These are phyloP conservation scores for Quercus alba DNA, from an alignment of 306 rosid genomes.

Conservation along the genomic window DNA sequence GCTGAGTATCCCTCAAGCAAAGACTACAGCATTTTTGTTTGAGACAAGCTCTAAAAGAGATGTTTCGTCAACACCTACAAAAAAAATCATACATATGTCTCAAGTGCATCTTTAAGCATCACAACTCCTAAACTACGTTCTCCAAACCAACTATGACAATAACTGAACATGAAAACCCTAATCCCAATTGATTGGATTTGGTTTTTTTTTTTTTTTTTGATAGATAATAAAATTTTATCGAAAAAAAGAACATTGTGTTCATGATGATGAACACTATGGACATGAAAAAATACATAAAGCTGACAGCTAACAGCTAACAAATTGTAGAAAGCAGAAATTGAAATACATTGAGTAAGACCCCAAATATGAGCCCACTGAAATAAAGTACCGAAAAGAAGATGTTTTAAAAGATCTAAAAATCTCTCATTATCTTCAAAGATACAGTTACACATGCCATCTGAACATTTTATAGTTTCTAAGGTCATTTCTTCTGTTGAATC, in stretches of 20 bases:
- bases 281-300: too few species aligned
- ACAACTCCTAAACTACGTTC: neutral
- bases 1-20: constrained; percentile 62
- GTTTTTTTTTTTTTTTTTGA: neutral
- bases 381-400: too few species aligned
- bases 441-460: constrained; percentile 2
- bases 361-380: too few species aligned
- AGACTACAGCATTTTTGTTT: constrained; percentile 58
- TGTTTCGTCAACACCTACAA: constrained; percentile 48
- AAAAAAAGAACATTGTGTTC: too few species aligned
- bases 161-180: constrained; percentile 8
- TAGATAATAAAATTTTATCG: too few species aligned
- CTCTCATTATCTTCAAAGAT: too few species aligned
- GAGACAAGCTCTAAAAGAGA: constrained; percentile 63
- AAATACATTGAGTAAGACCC: too few species aligned
- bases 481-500: constrained; percentile 10
- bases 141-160: neutral
- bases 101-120: neutral
- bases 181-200: constrained; percentile 9
- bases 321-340: too few species aligned
- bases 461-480: constrained; percentile 9
- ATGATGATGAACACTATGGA: too few species aligned
- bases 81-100: neutral
- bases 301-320: too few species aligned
- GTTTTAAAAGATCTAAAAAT: too few species aligned